These are phyloP conservation scores for Aspergillus sclerotioniger DNA, from an alignment of 495 filamentous ascomycete genomes.

Conservation along the genomic window DNA sequence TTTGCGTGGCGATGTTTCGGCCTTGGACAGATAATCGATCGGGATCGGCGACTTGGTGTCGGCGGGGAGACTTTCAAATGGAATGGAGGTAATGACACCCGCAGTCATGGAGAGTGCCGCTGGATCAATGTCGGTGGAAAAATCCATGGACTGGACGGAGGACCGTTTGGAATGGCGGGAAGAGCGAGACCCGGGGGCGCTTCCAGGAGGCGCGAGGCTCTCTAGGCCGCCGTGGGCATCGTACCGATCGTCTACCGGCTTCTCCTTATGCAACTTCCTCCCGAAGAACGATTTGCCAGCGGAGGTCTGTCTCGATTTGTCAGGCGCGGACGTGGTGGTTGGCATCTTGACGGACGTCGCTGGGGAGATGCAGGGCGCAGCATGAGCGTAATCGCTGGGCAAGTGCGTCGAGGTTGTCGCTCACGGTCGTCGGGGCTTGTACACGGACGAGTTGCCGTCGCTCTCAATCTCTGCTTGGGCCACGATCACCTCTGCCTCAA, in stretches of 20 bases:
- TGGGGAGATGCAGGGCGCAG: slow-evolving; percentile 38
- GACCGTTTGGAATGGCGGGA: slow-evolving; percentile 79
- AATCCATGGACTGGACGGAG: slow-evolving; percentile 71
- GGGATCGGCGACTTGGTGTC: slow-evolving; percentile 69
- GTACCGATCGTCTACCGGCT: slow-evolving; percentile 54
- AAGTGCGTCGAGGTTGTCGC: slow-evolving; percentile 2
- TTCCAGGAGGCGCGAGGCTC: slow-evolving; percentile 46
- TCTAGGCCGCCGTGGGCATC: slow-evolving; percentile 55
- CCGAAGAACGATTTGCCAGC: slow-evolving; percentile 86
- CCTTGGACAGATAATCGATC: slow-evolving; percentile 71
- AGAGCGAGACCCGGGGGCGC: slow-evolving; percentile 64
- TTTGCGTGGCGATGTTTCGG: slow-evolving; percentile 63
- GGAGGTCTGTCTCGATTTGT: slow-evolving; percentile 81
- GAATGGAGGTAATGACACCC: slow-evolving; percentile 87
- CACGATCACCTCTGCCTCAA: not conserved
- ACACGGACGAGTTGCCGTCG: not conserved
- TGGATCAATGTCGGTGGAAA: slow-evolving; percentile 45
- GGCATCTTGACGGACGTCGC: slow-evolving; percentile 49
- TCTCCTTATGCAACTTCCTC: slow-evolving; percentile 72
- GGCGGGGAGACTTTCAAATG: slow-evolving; percentile 72
- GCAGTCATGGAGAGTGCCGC: slow-evolving; percentile 66
- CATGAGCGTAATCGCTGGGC: slow-evolving; percentile 36
- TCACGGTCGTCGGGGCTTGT: not conserved
- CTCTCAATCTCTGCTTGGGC: slow-evolving; percentile 1
- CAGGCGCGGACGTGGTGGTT: slow-evolving; percentile 58